Base-by-base conservation (phyloP, 2,329 filamentous ascomycete genomes). In the Pseudogymnoascus sp. region DNA sequence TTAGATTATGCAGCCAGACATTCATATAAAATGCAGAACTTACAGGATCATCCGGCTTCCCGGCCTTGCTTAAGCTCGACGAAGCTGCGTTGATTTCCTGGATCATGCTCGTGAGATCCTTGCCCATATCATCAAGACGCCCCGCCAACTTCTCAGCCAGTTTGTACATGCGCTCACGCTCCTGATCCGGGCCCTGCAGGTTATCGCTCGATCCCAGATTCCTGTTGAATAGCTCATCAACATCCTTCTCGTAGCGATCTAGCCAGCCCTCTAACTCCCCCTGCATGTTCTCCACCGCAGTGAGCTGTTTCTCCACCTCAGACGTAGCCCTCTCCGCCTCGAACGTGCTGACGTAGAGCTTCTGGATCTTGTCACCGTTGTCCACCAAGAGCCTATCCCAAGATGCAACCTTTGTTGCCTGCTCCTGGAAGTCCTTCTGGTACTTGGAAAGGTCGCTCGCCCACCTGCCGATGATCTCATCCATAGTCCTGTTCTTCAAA, bases 401-500 rank as follows among this genome's bases (percentile, higher is more conserved):
- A 50, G 67, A 59, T 19, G 92, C 89, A 12, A 98, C 91, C 67
- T 92, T 89, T 65, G 87, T 84, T 4, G 96, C 93, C 75, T 98
- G 92, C 35, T 89, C 84, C 73, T 96, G 92, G 79, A 98, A 99
- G 64, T 96, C 91, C 75, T 96, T 96, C 72, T 98, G 93, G 73
- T 99, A 97, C 72, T 96, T 96, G 61, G 92, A 89, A 60, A 99
- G 81, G 72, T 98, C 95, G 0, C 92, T 91, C 1, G 95, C 95
- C 95, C 95, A 99, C 33, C 92, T 87, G 3, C 91, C 97, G 68
- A 99, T 92, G 67, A 99, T 97, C 74, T 99, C 95, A 72, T 99
- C 95, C 90, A 99, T 97, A 0, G 93, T 96, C 79, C 96, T 98
- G 77, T 97, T 96, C 81, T 96, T 96, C 38, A 99, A 81, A 28